These are phyloP conservation scores for Arxiozyma slooffiae DNA, from an alignment of 1,139 yeast species.

Conservation along the genomic window DNA sequence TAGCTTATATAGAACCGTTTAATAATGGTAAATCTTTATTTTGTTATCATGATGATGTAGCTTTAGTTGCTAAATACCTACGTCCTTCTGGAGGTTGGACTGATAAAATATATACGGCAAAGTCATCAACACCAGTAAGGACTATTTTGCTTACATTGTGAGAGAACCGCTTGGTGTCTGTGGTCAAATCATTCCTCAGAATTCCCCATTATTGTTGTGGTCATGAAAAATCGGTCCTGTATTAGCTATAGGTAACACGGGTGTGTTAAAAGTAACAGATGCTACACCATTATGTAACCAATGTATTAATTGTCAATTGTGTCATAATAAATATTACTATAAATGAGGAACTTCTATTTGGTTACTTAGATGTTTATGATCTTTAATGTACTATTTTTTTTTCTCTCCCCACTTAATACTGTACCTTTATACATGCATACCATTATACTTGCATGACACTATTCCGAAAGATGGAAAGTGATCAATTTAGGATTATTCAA, in stretches of 20 bases:
- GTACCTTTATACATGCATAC: neutral
- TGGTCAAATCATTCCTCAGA: slow-evolving; percentile 83
- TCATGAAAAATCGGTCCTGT: slow-evolving; percentile 81
- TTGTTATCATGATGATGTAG: slow-evolving; percentile 47
- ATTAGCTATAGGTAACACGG: slow-evolving; percentile 71
- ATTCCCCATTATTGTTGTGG: slow-evolving; percentile 72
- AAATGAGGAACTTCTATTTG: too few relatives aligned
- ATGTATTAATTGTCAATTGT: slow-evolving; percentile 49
- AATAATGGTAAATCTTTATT: slow-evolving; percentile 65
- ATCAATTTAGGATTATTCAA: slow-evolving; percentile 1
- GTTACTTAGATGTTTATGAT: neutral
- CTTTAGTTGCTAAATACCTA: slow-evolving; percentile 46
- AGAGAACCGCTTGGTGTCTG: slow-evolving; percentile 69
- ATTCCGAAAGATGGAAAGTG: slow-evolving; percentile 1
- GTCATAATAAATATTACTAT: too few relatives aligned
- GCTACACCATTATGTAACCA: slow-evolving; percentile 74
- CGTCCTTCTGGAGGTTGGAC: slow-evolving; percentile 73
- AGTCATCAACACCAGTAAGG: slow-evolving; percentile 48
- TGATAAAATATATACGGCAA: slow-evolving; percentile 59
- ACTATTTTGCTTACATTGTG: slow-evolving; percentile 42
- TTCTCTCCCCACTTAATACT: neutral
- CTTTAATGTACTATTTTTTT: neutral
- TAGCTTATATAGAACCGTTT: slow-evolving; percentile 57
- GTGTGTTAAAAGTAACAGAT: slow-evolving; percentile 73
- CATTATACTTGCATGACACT: neutral